Conservation (phyloP, 1,284 basidiomycete species). For the Trichosporon ovoides region DNA sequence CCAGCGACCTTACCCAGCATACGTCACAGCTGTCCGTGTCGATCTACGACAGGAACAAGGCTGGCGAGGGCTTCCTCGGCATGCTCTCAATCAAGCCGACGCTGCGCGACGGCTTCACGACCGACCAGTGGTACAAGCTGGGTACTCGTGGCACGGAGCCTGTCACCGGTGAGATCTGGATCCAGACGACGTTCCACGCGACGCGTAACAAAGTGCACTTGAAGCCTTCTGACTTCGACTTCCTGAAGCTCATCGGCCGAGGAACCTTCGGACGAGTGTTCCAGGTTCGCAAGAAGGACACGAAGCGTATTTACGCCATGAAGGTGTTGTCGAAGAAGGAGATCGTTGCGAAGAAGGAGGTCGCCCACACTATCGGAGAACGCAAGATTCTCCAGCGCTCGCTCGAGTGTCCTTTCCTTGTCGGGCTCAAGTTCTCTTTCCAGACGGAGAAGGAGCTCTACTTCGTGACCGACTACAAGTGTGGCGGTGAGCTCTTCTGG, state of each 20-base stretch:
- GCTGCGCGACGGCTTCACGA: constrained; percentile 82
- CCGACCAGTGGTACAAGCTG: constrained; percentile 93
- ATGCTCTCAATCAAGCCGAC: constrained; percentile 85
- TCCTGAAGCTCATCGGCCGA: constrained; percentile 95
- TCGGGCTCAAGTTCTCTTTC: constrained; percentile 97
- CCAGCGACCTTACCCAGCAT: constrained; percentile 89
- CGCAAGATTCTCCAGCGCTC: constrained; percentile 96
- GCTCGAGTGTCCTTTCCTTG: constrained; percentile 91
- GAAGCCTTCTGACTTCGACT: constrained; percentile 91
- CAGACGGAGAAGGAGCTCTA: constrained; percentile 95
- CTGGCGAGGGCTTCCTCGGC: constrained; percentile 82
- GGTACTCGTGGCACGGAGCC: constrained; percentile 69
- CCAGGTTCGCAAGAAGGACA: constrained; percentile 97
- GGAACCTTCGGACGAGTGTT: constrained; percentile 99
- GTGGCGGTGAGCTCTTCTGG: constrained; percentile 97
- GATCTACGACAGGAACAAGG: constrained; percentile 84
- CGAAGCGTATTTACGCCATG: constrained; percentile 99
- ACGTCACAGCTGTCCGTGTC: constrained; percentile 78
- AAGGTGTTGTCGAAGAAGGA: constrained; percentile 98
- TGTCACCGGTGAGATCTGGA: constrained; percentile 86
- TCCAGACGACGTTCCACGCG: constrained; percentile 91
- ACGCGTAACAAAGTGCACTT: constrained; percentile 75
- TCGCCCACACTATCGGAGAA: constrained; percentile 98
- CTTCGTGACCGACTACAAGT: constrained; percentile 98
- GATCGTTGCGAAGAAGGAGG: constrained; percentile 98